phyloP scores from a whole-genome alignment of 768 basidiomycete species.

The Boletus tomentosulus region DNA sequence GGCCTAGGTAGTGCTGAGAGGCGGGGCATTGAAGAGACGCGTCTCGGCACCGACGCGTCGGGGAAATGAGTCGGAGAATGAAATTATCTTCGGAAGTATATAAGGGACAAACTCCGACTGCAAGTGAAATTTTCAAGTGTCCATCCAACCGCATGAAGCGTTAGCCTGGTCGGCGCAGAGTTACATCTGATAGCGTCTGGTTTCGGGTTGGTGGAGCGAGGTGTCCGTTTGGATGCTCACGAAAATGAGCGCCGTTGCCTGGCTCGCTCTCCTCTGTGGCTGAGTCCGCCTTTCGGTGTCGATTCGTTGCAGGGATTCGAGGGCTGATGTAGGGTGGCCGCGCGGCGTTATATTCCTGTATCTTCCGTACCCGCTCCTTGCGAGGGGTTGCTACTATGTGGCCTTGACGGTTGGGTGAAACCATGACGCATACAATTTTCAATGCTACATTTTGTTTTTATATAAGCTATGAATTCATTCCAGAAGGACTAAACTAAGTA shows the following conservation, averaged over 20 bases:
- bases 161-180: conserved; percentile 42
- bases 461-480: too few species aligned
- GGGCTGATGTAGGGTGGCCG: conserved; percentile 41
- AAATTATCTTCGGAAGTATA: conserved; percentile 22
- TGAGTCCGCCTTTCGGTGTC: conserved; percentile 53
- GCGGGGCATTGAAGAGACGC: conserved; percentile 35
- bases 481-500: too few species aligned
- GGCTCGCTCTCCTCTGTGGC: conserved; percentile 36
- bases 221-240: conserved; percentile 50
- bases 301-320: conserved; percentile 42
- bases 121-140: conserved; percentile 45
- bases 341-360: conserved; percentile 80
- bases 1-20: conserved; percentile 45
- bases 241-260: conserved; percentile 38
- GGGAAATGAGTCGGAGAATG: conserved; percentile 21
- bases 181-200: conserved; percentile 52
- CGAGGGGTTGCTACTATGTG: conserved; percentile 45
- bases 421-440: conserved; percentile 65
- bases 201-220: conserved; percentile 81
- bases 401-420: conserved; percentile 79
- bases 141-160: conserved; percentile 67
- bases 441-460: too few species aligned
- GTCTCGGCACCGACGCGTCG: conserved; percentile 18
- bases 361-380: conserved; percentile 55
- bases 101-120: conserved; percentile 23